Evolutionary conservation across 2,329 filamentous ascomycete genomes (phyloP).

Genomic region (Cadophora luteo-olivacea): DNA sequence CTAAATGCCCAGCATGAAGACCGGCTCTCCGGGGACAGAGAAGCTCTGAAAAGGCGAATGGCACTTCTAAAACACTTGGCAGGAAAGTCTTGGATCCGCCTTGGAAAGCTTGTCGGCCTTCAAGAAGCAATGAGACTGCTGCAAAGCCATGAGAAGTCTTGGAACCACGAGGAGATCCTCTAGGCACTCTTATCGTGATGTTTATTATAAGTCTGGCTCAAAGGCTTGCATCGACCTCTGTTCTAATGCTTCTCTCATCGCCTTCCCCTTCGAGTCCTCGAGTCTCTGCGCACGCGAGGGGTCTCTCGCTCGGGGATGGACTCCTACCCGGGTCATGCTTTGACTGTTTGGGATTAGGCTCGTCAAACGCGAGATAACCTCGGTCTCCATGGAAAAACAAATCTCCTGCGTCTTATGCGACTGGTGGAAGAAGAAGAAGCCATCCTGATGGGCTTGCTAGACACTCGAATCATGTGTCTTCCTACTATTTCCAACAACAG

Average conservation of each 20-base stretch:
- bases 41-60: not conserved
- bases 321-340: conserved; percentile 6
- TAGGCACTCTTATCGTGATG: conserved; percentile 6
- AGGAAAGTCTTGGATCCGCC: conserved; percentile 7
- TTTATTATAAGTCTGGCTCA: not conserved
- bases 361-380: conserved; percentile 12
- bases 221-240: not conserved
- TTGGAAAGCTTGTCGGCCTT: conserved; percentile 3
- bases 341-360: not conserved
- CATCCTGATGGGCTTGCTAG: not conserved
- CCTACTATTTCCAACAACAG: not conserved
- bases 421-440: not conserved
- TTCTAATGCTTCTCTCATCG: not conserved
- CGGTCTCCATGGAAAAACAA: not conserved
- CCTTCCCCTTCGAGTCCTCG: not conserved
- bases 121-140: conserved; percentile 1
- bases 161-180: conserved; percentile 9
- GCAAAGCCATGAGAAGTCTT: conserved; percentile 5
- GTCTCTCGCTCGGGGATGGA: not conserved
- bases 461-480: not conserved
- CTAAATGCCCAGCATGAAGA: not conserved
- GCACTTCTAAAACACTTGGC: not conserved
- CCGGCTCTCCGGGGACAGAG: not conserved
- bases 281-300: not conserved
- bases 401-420: not conserved